Base-by-base conservation (phyloP, 306 rosid genomes). In the Sindora glabra region DNA sequence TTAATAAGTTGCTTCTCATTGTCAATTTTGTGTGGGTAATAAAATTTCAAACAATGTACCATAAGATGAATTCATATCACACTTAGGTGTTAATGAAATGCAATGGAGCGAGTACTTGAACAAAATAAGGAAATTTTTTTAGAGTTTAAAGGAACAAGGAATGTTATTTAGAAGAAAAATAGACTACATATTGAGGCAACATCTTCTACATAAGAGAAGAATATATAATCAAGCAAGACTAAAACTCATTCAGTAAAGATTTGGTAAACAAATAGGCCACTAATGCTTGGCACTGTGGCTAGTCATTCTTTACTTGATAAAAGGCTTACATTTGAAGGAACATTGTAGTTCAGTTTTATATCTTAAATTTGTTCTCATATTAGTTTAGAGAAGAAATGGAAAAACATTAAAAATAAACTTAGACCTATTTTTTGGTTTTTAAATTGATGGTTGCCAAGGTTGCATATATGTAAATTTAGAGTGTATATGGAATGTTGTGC, bases 261-360 rank as follows among this genome's bases (percentile, higher is more conserved):
- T 73, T 84, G 91, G 62, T 90, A 86, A 91, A 37, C 85, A 65
- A 89, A 95, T 74, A 97, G 97, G 66, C 99, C 99, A 0, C 83
- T 89, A 26, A 65, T 65, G 26, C 94, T 91, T 3, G 97, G 84
- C 48, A 37, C 65, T 69, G 87, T 82, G 74, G 69, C 89, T 37
- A 63, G 80, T 68, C 94, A 82, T 72, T 86, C 95, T 62, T 52
- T 44, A 57, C 68, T 89, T 5, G 97, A 94, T 32, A 89, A 70
- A 78, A 81, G 52, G 63, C 84, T 68, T 32, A 24, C 50, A 47
- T 74, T 73, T 59, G 99, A 79, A 54, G 82, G 86, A 79, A 71
- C 24, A 56, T 62, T 26, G 38, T 65, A 36, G 30, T 51, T 60
- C 24, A 45, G 46, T 17, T 27, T 64, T 32, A 46, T 26, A 48